phyloP scores from a whole-genome alignment of 2,329 filamentous ascomycete species.

The Hortaea sp. region DNA sequence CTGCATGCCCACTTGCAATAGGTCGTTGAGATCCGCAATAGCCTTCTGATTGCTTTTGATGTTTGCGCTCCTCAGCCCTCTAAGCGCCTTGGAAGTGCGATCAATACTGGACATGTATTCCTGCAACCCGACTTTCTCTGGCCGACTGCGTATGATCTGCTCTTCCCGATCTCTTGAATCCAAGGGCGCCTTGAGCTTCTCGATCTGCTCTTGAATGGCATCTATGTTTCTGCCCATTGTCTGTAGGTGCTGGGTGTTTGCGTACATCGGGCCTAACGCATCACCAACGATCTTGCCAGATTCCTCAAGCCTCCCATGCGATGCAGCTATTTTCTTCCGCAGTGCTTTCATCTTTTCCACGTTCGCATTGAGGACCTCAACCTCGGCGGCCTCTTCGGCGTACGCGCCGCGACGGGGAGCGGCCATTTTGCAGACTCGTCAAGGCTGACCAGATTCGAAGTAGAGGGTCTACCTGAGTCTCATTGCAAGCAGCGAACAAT shows the following conservation, averaged over 20 bases:
- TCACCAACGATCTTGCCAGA: slow-evolving; percentile 86
- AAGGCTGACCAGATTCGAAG: neutral
- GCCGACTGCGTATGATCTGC: slow-evolving; percentile 69
- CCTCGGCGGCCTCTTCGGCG: slow-evolving; percentile 58
- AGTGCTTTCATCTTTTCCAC: slow-evolving; percentile 88
- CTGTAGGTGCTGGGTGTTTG: slow-evolving; percentile 83
- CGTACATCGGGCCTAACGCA: slow-evolving; percentile 83
- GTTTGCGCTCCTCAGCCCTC: slow-evolving; percentile 81
- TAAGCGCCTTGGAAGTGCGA: slow-evolving; percentile 73
- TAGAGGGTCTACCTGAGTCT: too few species aligned
- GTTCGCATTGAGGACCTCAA: slow-evolving; percentile 56
- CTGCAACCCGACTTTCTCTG: slow-evolving; percentile 67
- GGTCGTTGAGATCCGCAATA: slow-evolving; percentile 64
- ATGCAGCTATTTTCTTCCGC: slow-evolving; percentile 91
- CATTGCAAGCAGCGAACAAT: too few species aligned
- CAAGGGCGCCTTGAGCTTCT: slow-evolving; percentile 77
- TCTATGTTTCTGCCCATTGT: slow-evolving; percentile 85
- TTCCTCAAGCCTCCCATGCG: slow-evolving; percentile 69
- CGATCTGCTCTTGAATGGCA: slow-evolving; percentile 73
- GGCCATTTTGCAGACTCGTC: slow-evolving; percentile 34
- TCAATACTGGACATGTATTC: slow-evolving; percentile 86
- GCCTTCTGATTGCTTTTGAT: slow-evolving; percentile 85
- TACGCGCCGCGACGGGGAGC: slow-evolving; percentile 47
- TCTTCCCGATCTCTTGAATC: slow-evolving; percentile 90
- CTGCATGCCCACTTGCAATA: slow-evolving; percentile 68